Evolutionary conservation across 1,139 yeast species (phyloP), one percentile per base, ranked within the genome.

Genomic region (Blastobotrys buckinghamii): DNA sequence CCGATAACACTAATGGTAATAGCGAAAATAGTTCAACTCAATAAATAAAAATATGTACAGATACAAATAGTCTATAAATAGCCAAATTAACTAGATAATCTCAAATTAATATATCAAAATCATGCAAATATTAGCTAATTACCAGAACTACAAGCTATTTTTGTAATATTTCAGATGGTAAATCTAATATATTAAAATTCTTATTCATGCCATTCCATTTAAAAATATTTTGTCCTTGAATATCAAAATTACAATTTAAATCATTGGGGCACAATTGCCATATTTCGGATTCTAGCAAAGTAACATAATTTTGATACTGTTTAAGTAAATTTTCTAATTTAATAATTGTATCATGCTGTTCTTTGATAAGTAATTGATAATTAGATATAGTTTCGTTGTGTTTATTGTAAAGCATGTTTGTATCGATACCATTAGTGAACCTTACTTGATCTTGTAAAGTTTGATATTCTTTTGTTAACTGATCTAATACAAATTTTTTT

Each of bases 401-500:
- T 22, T 43, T 9, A 12, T 29, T 20, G 16, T 39, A 40, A 35
- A 36, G 22, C 4, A 29, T 19, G 27, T 44, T 42, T 12, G 38
- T 29, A 20, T 44, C 29, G 8, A 44, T 19, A 17, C 37, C 42
- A 3, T 38, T 13, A 10, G 20, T 20, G 8, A 30, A 39, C 30
- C 38, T 26, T 22, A 44, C 16, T 30, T 30, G 38, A 2, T 44
- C 47, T 20, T 15, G 12, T 26, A 32, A 13, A n/a, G n/a, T 12
- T 9, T 15, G 29, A 42, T 27, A 43, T 29, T 43, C 36, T 8
- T 41, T 40, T 6, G 24, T 22, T 12, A 41, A 16, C 10, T 39
- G 36, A 32, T 37, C 45, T 32, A 47, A 34, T 39, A 35, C 50
- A 35, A 47, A 40, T 36, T 38, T 26, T 24, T 39, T 32, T n/a